Base-by-base conservation (phyloP, 2,329 filamentous ascomycete genomes). In the Hypoxylon sp. region DNA sequence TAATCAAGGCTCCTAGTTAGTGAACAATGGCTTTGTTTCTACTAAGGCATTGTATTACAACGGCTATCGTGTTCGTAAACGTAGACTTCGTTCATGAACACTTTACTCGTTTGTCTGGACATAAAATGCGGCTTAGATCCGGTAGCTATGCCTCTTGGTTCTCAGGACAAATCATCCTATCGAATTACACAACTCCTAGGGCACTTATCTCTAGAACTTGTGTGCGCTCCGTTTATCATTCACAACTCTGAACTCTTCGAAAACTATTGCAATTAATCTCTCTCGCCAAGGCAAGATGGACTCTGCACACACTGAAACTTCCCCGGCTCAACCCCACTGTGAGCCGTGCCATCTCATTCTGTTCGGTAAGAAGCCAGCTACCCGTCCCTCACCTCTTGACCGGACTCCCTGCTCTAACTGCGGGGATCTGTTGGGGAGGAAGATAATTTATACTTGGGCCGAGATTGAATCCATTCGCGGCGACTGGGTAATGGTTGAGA, bases 31-130 rank as follows among this genome's bases (percentile, higher is more conserved):
- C 14, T 5, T 48, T 8, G 14, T 17, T 4, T 46, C 8, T 7
- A 22, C 17, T 20, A 57, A 35, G 13, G 10, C 10, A 30, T 35
- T 35, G 27, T 57, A 25, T 13, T 25, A n/a, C 40, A 48, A 57
- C 33, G 3, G 27, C 27, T 11, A 57, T 48, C 35, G 54, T 57
- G 42, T 57, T 44, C n/a, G 13, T 25, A 14, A 22, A 48, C 42
- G 2, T 7, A 6, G 40, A 1, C 11, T 1, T 48, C 17, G 10
- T 48, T 57, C 42, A 35, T 57, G 17, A 35, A 57, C 40, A 48
- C 10, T 25, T 48, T 0, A 17, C 48, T 44, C 11, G 22, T n/a
- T n/a, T 25, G 7, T 31, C 10, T 7, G 20, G 30, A 13, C 22
- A n/a, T 56, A 56, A 30, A 44, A 31, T 11, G 7, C 53, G 3